Base-by-base conservation (phyloP, 768 basidiomycete species). In the Rhodotorula kratochvilovae region DNA sequence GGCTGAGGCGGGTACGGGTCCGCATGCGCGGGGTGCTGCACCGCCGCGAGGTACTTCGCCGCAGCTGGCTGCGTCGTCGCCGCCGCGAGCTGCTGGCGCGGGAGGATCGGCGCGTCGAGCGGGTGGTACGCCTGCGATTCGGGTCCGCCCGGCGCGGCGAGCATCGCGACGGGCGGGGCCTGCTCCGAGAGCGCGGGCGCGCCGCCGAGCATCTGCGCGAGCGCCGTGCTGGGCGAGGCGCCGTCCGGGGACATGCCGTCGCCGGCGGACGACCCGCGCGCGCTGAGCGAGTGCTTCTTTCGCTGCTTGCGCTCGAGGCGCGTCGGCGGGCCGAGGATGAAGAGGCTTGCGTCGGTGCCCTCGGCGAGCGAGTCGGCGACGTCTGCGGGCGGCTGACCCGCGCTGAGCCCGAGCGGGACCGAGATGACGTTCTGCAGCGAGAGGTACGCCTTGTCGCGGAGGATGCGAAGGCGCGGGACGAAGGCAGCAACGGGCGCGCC, bases 401-500 rank as follows among this genome's bases (percentile, higher is more conserved):
- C 2, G 3, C 25, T 51, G 59, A 25, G 65, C 16, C 67, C 67
- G 35, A 55, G 42, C 19, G 72, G 72, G 2, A 73, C 51, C 23
- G 64, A 46, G 23, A 69, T 57, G 3, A 46, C 57, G 51, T 60
- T 63, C 59, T 70, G 68, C 0, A 74, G 54, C 35, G 36, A 43
- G 19, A 50, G 23, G 59, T 31, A 74, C 1, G 73, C 73, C 59
- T 64, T 74, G 7, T 74, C 68, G 25, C 62, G 61, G 5, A 74
- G 59, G 1, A 35, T 6, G 27, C 58, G 59, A 21, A 74, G 62
- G 7, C 73, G 61, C 0, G 73, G 73, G 11, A 70, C 56, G 58
- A 64, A 70, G 43, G 63, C 46, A 1, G 65, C 58, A 59, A 70
- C 69, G 27, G 73, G 73, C 1, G 73, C 73, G 8, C 73, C 73